A percentile compares a stretch with the other conserved stretches of the same genome.
phyloP scores from a whole-genome alignment of 2,329 filamentous ascomycete genomes.

The Chaetomium sp. region DNA sequence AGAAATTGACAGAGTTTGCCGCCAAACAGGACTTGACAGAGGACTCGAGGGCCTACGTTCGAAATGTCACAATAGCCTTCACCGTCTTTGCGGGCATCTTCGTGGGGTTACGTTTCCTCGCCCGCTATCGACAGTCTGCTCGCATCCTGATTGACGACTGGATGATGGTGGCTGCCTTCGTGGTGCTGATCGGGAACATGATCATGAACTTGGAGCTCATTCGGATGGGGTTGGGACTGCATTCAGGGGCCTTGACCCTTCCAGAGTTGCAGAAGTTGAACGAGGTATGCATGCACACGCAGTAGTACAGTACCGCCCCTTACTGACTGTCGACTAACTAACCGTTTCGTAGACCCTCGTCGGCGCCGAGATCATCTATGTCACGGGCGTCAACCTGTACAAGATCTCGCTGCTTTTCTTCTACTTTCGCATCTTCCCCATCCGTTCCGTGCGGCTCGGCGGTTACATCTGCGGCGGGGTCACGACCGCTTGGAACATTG shows the following conservation, averaged over 20 bases:
- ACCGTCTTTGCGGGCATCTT: slow-evolving; percentile 9
- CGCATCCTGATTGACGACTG: slow-evolving; percentile 3
- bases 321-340: background rate
- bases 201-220: slow-evolving; percentile 7
- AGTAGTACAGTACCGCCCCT: background rate
- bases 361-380: slow-evolving; percentile 10
- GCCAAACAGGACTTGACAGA: slow-evolving; percentile 3
- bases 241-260: slow-evolving; percentile 4
- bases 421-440: slow-evolving; percentile 10
- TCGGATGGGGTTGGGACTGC: slow-evolving; percentile 1
- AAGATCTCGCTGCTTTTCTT: slow-evolving; percentile 9
- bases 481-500: slow-evolving; percentile 5
- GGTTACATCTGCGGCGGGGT: slow-evolving; percentile 10
- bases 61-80: slow-evolving; percentile 3
- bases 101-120: slow-evolving; percentile 1
- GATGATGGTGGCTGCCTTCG: slow-evolving; percentile 1
- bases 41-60: slow-evolving; percentile 1
- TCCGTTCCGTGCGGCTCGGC: slow-evolving; percentile 7
- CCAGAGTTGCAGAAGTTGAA: slow-evolving; percentile 1
- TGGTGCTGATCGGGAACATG: slow-evolving; percentile 5
- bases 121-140: slow-evolving; percentile 3
- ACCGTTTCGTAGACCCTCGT: slow-evolving; percentile 1
- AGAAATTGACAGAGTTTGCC: slow-evolving; percentile 1
- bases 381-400: slow-evolving; percentile 7
- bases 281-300: background rate